phyloP scores from a whole-genome alignment of 2,329 filamentous ascomycete species.

The Stemphylium beticola region DNA sequence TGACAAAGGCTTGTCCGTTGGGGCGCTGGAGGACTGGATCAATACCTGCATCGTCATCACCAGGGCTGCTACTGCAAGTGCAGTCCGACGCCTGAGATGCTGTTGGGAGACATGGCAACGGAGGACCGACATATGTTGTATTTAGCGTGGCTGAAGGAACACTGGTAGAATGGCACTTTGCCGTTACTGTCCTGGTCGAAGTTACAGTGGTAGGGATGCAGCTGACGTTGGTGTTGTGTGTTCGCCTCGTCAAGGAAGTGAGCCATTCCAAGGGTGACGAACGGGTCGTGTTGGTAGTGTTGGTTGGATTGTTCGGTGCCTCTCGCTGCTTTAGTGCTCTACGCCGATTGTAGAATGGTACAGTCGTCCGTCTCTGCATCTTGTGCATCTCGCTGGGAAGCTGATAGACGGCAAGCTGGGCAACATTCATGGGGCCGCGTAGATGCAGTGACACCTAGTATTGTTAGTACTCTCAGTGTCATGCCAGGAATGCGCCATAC shows the following conservation, averaged over 20 bases:
- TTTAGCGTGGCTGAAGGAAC: background rate
- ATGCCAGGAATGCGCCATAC: constrained; percentile 50
- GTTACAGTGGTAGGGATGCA: constrained; percentile 18
- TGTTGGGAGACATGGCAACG: constrained; percentile 14
- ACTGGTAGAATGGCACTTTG: constrained; percentile 9
- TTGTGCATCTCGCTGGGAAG: constrained; percentile 43
- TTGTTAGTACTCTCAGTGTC: background rate
- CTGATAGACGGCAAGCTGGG: constrained; percentile 72
- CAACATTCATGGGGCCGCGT: constrained; percentile 71
- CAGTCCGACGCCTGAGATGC: background rate
- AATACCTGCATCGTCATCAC: background rate
- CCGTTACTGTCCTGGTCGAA: constrained; percentile 19
- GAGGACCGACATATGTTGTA: constrained; percentile 12
- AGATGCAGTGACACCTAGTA: constrained; percentile 73
- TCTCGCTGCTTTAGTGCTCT: constrained; percentile 14
- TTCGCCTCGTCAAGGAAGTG: constrained; percentile 2
- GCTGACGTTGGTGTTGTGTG: constrained; percentile 6
- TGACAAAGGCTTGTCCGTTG: constrained; percentile 2
- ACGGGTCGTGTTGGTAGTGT: background rate
- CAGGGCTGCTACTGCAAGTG: background rate
- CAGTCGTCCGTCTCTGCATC: constrained; percentile 21
- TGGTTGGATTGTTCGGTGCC: background rate
- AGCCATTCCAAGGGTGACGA: background rate
- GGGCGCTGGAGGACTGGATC: background rate
- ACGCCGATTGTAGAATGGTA: constrained; percentile 27